These are phyloP conservation scores for Potentilla sterilis DNA, from an alignment of 306 rosid species.

Conservation along the genomic window DNA sequence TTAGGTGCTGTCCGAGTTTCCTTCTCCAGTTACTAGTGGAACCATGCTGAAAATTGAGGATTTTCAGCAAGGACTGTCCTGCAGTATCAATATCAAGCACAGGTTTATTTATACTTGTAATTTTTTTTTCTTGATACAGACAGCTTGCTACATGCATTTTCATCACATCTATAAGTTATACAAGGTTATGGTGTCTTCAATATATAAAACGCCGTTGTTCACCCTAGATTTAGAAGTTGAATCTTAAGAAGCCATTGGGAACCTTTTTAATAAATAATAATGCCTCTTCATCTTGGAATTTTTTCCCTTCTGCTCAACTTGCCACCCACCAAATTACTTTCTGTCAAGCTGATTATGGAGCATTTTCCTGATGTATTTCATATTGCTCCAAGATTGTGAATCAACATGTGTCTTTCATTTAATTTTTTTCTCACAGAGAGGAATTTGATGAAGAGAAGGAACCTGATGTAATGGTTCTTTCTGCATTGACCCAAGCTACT, in stretches of 20 bases:
- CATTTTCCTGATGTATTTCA: background rate
- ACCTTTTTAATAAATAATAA: background rate
- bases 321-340: background rate
- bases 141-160: background rate
- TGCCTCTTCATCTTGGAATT: background rate
- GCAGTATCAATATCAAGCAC: slow-evolving; percentile 83
- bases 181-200: background rate
- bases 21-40: slow-evolving; percentile 75
- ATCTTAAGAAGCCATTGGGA: slow-evolving; percentile 1
- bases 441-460: slow-evolving; percentile 98
- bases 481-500: slow-evolving; percentile 76
- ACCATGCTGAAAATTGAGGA: slow-evolving; percentile 77
- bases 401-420: background rate
- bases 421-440: slow-evolving; percentile 46
- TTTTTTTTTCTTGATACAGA: background rate
- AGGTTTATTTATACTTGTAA: slow-evolving; percentile 39
- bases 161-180: no score
- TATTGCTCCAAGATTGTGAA: background rate
- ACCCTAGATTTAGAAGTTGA: background rate
- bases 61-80: slow-evolving; percentile 73
- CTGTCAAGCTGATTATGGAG: background rate
- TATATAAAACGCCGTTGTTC: background rate
- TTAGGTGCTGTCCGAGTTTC: slow-evolving; percentile 24
- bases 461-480: slow-evolving; percentile 89
- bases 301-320: background rate